Evolutionary conservation across 2,329 filamentous ascomycete genomes (phyloP), one percentile per base, ranked within the genome.

Genomic region (Rhinocladiella mackenziei): DNA sequence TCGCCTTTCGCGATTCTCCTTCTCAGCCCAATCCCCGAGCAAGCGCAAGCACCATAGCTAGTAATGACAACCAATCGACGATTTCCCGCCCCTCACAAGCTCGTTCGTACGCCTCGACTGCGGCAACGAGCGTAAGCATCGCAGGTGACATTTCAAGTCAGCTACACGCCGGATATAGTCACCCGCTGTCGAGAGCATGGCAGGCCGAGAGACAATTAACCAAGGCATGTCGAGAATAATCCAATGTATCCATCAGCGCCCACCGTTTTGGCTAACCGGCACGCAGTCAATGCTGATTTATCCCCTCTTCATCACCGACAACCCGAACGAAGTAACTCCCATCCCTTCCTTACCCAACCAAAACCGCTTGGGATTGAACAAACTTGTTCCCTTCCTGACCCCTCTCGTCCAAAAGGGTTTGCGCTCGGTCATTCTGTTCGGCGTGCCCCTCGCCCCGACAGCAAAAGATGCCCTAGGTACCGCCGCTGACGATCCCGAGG

Each of bases 221-320:
- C 51, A 91, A 91, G 80, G 86, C 86, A 56, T 44, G 73, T 14
- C 14, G 10, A n/a, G 15, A 25, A 3, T 11, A 3, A 11, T 36
- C 7, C 23, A n/a, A n/a, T n/a, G n/a, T 11, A 7, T 26, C 11
- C 23, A 19, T 31, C 17, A 38, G 10, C 11, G 4, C 18, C 4
- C 17, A 15, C 22, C 9, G 19, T 23, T 35, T 14, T 28, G 23
- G 43, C 41, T 50, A 43, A 53, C 28, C 10, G 4, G 26, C 13
- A 11, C 35, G 2, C 59, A 95, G 88, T 92, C 89, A 26, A 97
- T 97, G 92, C 83, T 98, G 60, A 96, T 98, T 61, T 97, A 94
- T 69, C 92, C 92, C 9, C 77, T 98, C 56, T 98, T 98, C 72
- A 80, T 98, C 55, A 94, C 92, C 60, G 92, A 98, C 67, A 80